Evolutionary conservation across 2,329 filamentous ascomycete genomes (phyloP).

Genomic region (Ophiostoma tasmaniense): DNA sequence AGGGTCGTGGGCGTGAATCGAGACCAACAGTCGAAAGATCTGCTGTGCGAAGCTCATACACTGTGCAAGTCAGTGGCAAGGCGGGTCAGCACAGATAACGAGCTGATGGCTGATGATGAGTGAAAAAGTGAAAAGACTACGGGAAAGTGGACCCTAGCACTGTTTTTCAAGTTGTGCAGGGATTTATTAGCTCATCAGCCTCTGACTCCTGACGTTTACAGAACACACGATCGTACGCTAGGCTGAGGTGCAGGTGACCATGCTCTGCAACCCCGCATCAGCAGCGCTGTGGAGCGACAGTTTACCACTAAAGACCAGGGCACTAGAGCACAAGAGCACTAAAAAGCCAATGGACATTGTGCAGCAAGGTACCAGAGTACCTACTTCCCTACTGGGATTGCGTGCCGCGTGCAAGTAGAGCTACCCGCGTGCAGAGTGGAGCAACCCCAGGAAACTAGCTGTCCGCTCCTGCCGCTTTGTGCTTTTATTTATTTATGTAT

Average conservation of each 20-base stretch:
- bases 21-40: background rate
- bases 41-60: background rate
- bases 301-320: background rate
- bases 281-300: constrained; percentile 11
- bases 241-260: constrained; percentile 16
- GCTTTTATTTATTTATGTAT: background rate
- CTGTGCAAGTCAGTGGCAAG: background rate
- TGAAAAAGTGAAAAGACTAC: background rate
- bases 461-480: constrained; percentile 12
- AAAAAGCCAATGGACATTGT: background rate
- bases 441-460: constrained; percentile 14
- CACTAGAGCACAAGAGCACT: background rate
- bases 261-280: constrained; percentile 16
- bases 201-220: background rate
- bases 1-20: background rate
- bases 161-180: constrained; percentile 5
- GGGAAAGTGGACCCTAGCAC: background rate
- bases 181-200: background rate
- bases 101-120: background rate
- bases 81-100: background rate
- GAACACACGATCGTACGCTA: constrained; percentile 12
- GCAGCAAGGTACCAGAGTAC: constrained; percentile 9
- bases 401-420: constrained; percentile 1
- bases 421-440: constrained; percentile 5
- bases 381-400: background rate